These are phyloP conservation scores for Huiozyma sinensis DNA, from an alignment of 805 yeast genomes.

Conservation along the genomic window DNA sequence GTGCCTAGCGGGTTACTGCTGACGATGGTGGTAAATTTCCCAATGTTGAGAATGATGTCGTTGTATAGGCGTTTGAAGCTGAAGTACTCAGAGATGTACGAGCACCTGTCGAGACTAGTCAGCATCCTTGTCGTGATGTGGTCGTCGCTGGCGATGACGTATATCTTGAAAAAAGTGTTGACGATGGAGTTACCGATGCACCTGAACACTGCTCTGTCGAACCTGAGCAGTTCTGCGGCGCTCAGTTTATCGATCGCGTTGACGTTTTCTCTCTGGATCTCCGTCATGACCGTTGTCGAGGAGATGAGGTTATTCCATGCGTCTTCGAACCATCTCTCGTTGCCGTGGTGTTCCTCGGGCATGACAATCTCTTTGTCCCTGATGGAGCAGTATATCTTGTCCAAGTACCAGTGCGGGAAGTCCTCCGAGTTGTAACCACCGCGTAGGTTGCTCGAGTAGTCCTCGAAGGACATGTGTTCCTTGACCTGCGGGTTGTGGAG, in stretches of 20 bases:
- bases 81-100: constrained; percentile 62
- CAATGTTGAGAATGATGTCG: constrained; percentile 51
- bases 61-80: constrained; percentile 48
- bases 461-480: constrained; percentile 79
- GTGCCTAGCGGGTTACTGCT: constrained; percentile 9
- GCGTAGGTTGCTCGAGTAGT: constrained; percentile 67
- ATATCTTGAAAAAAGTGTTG: constrained; percentile 63
- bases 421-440: constrained; percentile 71
- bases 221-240: constrained; percentile 34
- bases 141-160: constrained; percentile 84
- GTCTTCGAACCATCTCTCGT: constrained; percentile 86
- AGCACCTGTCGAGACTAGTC: constrained; percentile 78
- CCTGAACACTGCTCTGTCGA: constrained; percentile 64
- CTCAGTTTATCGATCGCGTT: constrained; percentile 13
- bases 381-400: constrained; percentile 70
- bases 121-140: constrained; percentile 78
- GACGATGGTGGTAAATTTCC: constrained; percentile 59
- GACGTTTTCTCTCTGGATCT: constrained; percentile 14
- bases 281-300: constrained; percentile 28
- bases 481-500: constrained; percentile 87
- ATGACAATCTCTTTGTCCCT: constrained; percentile 81
- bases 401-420: constrained; percentile 78
- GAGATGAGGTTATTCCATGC: constrained; percentile 63
- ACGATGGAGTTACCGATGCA: constrained; percentile 54
- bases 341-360: constrained; percentile 96